Percentiles rank a stretch among this genome's conserved stretches.
These are phyloP conservation scores for Arxiozyma telluris DNA, from an alignment of 1,139 yeast species.

Conservation along the genomic window DNA sequence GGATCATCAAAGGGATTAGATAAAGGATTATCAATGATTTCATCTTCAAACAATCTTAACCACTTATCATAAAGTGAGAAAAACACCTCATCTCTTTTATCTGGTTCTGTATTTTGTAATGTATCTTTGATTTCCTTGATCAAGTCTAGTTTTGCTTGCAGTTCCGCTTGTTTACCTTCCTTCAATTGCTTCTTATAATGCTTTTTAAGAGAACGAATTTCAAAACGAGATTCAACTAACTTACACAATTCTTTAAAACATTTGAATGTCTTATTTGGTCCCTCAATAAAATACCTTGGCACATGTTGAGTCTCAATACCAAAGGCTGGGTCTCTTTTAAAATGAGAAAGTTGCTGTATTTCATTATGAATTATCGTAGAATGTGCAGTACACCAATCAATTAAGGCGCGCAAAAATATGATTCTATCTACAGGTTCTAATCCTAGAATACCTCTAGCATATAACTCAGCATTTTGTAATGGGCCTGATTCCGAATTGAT, in stretches of 20 bases:
- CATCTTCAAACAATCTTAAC: slow-evolving; percentile 24
- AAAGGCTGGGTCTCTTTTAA: slow-evolving; percentile 27
- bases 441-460: slow-evolving; percentile 38
- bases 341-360: slow-evolving; percentile 29
- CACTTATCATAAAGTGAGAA: slow-evolving; percentile 22
- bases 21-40: slow-evolving; percentile 25
- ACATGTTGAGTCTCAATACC: slow-evolving; percentile 28
- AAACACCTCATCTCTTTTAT: slow-evolving; percentile 13
- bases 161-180: slow-evolving; percentile 23
- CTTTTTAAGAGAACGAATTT: slow-evolving; percentile 25
- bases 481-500: slow-evolving; percentile 26
- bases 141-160: slow-evolving; percentile 18
- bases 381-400: slow-evolving; percentile 42
- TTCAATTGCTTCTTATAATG: slow-evolving; percentile 26
- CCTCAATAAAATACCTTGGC: slow-evolving; percentile 25
- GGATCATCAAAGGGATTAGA: slow-evolving; percentile 26
- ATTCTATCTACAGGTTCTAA: slow-evolving; percentile 41
- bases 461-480: slow-evolving; percentile 34
- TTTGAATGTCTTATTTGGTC: slow-evolving; percentile 19
- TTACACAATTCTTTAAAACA: slow-evolving; percentile 22
- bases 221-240: slow-evolving; percentile 21
- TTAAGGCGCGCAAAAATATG: slow-evolving; percentile 38
- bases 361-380: slow-evolving; percentile 39
- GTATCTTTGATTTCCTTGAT: slow-evolving; percentile 20
- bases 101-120: slow-evolving; percentile 10